phyloP scores from a whole-genome alignment of 306 rosid species.

The Oxytropis ochrocephala region DNA sequence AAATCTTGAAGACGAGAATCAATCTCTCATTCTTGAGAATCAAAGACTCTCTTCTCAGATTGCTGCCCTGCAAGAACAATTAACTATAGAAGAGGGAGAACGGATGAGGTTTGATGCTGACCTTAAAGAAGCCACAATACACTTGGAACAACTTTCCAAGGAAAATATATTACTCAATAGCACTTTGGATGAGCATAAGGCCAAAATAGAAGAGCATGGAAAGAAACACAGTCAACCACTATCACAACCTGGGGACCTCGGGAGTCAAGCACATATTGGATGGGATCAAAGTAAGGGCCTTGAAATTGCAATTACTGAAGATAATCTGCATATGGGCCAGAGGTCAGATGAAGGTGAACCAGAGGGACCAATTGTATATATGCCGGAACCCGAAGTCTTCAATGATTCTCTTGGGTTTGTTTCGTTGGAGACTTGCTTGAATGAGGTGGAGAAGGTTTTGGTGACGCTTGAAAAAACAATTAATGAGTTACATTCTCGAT shows the following conservation, averaged over 20 bases:
- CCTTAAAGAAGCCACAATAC: slow-evolving; percentile 35
- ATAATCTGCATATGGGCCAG: slow-evolving; percentile 23
- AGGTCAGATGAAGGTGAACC: slow-evolving; percentile 31
- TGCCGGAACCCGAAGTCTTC: slow-evolving; percentile 38
- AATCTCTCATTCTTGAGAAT: slow-evolving; percentile 39
- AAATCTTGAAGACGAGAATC: slow-evolving; percentile 53
- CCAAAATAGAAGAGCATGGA: slow-evolving; percentile 41
- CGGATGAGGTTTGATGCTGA: slow-evolving; percentile 45
- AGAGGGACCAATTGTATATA: slow-evolving; percentile 18
- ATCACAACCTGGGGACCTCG: slow-evolving; percentile 34
- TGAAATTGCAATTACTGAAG: slow-evolving; percentile 29
- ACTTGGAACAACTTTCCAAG: slow-evolving; percentile 56
- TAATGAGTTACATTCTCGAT: slow-evolving; percentile 39
- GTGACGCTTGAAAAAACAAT: slow-evolving; percentile 58
- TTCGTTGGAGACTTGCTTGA: slow-evolving; percentile 39
- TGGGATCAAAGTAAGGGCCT: slow-evolving; percentile 26
- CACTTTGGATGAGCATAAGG: slow-evolving; percentile 51
- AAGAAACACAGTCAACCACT: slow-evolving; percentile 23
- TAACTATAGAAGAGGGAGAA: slow-evolving; percentile 45
- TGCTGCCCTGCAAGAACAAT: slow-evolving; percentile 44
- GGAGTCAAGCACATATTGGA: slow-evolving; percentile 25
- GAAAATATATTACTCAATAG: slow-evolving; percentile 53
- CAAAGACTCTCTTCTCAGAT: slow-evolving; percentile 45
- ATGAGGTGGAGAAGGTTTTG: slow-evolving; percentile 53
- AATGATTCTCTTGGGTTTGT: slow-evolving; percentile 49